These are phyloP conservation scores for Remersonia thermophila DNA, from an alignment of 2,329 filamentous ascomycete genomes.

Conservation along the genomic window DNA sequence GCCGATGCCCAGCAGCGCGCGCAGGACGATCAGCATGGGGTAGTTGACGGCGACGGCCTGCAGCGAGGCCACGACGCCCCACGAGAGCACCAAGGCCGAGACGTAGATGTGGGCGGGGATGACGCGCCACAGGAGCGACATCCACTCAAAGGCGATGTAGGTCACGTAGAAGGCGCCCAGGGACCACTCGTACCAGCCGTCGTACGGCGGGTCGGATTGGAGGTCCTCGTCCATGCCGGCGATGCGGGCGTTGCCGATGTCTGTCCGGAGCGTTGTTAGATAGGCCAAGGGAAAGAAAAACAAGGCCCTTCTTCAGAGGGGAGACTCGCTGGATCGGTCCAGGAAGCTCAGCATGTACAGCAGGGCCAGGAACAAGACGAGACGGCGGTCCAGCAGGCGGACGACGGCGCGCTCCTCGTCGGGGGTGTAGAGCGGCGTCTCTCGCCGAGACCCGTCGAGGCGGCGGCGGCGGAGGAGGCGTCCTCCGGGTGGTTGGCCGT, in stretches of 20 bases:
- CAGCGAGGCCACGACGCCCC: slow-evolving; percentile 68
- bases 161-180: slow-evolving; percentile 50
- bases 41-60: slow-evolving; percentile 57
- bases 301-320: neutral
- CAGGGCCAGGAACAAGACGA: slow-evolving; percentile 70
- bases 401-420: slow-evolving; percentile 65
- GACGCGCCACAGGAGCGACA: slow-evolving; percentile 48
- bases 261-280: slow-evolving; percentile 14
- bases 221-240: slow-evolving; percentile 53
- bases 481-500: no score
- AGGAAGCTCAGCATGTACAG: slow-evolving; percentile 78
- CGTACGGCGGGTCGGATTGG: slow-evolving; percentile 33
- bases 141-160: slow-evolving; percentile 54
- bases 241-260: slow-evolving; percentile 51
- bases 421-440: no score
- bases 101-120: slow-evolving; percentile 50
- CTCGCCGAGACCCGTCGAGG: no score
- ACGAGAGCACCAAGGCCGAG: slow-evolving; percentile 54
- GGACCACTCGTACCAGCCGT: slow-evolving; percentile 46
- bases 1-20: slow-evolving; percentile 46
- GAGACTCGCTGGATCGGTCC: slow-evolving; percentile 63
- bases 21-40: slow-evolving; percentile 41
- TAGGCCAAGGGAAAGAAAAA: neutral
- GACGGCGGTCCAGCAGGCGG: slow-evolving; percentile 60
- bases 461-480: no score